Conservation (phyloP, 495 filamentous ascomycete species). For the Aspergillus kassunensis region DNA sequence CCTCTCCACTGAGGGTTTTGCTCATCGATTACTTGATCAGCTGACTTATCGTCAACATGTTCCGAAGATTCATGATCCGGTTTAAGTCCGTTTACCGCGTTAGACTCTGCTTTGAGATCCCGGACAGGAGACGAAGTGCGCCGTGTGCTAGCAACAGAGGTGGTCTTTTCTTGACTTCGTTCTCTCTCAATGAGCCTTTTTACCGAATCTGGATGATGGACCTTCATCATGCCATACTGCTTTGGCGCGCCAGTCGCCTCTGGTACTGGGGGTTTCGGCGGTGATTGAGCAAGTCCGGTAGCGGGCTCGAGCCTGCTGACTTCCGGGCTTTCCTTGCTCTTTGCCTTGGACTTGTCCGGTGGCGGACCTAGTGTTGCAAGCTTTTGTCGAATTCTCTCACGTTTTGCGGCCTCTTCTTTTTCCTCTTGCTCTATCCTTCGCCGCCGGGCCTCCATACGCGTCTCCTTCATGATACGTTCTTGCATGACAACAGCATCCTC, state of each 20-base stretch:
- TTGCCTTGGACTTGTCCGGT: slow-evolving; percentile 53
- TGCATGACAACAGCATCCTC: slow-evolving; percentile 66
- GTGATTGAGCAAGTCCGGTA: slow-evolving; percentile 33
- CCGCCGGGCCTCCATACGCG: slow-evolving; percentile 69
- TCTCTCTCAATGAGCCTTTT: slow-evolving; percentile 43
- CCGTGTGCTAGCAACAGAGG: slow-evolving; percentile 20
- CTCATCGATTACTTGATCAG: slow-evolving; percentile 32
- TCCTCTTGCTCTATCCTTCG: slow-evolving; percentile 78
- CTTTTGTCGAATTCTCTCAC: slow-evolving; percentile 79
- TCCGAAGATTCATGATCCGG: slow-evolving; percentile 18
- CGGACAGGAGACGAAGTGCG: slow-evolving; percentile 32
- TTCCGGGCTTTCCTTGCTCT: slow-evolving; percentile 33
- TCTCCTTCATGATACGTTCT: slow-evolving; percentile 81
- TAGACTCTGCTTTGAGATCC: slow-evolving; percentile 31
- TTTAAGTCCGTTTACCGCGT: slow-evolving; percentile 26
- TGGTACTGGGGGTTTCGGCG: slow-evolving; percentile 50
- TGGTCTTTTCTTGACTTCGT: slow-evolving; percentile 33
- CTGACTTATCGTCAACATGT: slow-evolving; percentile 14
- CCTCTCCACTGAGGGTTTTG: slow-evolving; percentile 36
- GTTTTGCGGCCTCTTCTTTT: slow-evolving; percentile 69
- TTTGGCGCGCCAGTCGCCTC: slow-evolving; percentile 50
- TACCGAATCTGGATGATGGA: slow-evolving; percentile 48
- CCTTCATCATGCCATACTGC: slow-evolving; percentile 59
- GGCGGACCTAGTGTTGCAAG: slow-evolving; percentile 71
- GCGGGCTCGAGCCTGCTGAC: slow-evolving; percentile 24